Evolutionary conservation across 2,329 filamentous ascomycete genomes (phyloP), one percentile per base, ranked within the genome.

Genomic region (Cryphonectria japonica): DNA sequence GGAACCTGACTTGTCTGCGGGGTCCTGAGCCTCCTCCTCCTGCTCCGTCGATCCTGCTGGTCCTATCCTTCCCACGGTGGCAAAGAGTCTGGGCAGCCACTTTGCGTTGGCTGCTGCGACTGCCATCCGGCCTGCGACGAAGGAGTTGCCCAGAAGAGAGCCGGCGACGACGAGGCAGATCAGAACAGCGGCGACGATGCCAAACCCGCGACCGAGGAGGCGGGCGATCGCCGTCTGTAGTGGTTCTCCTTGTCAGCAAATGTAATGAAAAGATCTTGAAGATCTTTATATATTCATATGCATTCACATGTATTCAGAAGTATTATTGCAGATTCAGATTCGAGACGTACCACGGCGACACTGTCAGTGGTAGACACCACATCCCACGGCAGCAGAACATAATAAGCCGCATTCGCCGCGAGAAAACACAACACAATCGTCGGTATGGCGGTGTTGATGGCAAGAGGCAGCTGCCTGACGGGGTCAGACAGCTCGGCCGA

Each of bases 121-220:
- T 0, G 87, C 85, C 83, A 91, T 88, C 39, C 89, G 85, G 11
- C 88, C 86, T 0, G 86, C 86, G 0, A 90, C 85, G 73, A 91
- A 91, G 0, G 88, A 88, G 76, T 90, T 91, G 34, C 88, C 87
- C 0, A 89, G 85, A 0, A 91, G 81, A 0, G 89, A 89, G 1
- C 89, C 89, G 0, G 87, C 87, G 5, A 90, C 88, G 0, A 90
- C 88, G 0, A 90, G 78, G 72, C 87, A 89, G 57, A 91, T 87
- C 1, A 91, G 77, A 0, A 86, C 74, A 1, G 88, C 88, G 1
- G 88, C 84, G 0, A 85, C 73, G 54, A 89, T 83, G 4, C 88
- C 89, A 65, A 86, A 85, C 0, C 78, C 82, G 0, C 80, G 82
- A 2, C 89, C 89, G 1, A 91, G 76, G 1, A 91, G 84, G 63